These are phyloP conservation scores for Scalesia atractyloides DNA, from an alignment of 129 eudicot species.

Conservation along the genomic window DNA sequence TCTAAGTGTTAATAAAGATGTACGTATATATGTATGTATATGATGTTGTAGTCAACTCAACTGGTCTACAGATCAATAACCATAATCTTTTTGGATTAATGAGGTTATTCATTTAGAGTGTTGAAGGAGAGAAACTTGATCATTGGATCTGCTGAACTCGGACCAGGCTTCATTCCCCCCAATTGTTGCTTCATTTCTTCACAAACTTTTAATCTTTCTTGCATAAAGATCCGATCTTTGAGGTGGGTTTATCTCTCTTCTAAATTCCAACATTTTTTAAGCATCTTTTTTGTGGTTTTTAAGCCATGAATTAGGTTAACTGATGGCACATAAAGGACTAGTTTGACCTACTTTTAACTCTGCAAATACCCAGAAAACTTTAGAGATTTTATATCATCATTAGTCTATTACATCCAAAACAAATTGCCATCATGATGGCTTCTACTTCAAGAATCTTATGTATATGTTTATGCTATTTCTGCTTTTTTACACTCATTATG, in stretches of 20 bases:
- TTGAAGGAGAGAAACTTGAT: constrained; percentile 24
- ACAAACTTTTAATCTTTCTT: constrained; percentile 15
- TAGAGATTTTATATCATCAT: constrained; percentile 15
- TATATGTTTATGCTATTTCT: constrained; percentile 23
- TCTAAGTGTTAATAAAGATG: neutral
- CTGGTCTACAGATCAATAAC: constrained; percentile 28
- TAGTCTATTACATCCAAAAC: constrained; percentile 28
- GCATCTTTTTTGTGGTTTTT: constrained; percentile 12
- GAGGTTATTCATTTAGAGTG: constrained; percentile 10
- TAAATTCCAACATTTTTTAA: neutral
- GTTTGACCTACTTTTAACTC: constrained; percentile 22
- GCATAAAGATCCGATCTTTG: constrained; percentile 24
- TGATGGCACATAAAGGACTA: neutral
- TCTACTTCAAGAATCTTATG: constrained; percentile 29
- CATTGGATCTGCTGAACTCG: constrained; percentile 54
- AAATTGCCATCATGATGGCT: constrained; percentile 5
- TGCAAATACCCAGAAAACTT: constrained; percentile 27
- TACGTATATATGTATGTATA: neutral
- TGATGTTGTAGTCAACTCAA: constrained; percentile 22
- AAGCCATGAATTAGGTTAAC: constrained; percentile 23
- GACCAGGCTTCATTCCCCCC: constrained; percentile 99
- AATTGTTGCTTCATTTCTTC: constrained; percentile 39
- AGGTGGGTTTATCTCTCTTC: constrained; percentile 31
- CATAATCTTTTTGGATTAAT: constrained; percentile 34
- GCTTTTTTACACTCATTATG: constrained; percentile 30